Conservation (phyloP, 257 asterid species). For the Misopates orontium region DNA sequence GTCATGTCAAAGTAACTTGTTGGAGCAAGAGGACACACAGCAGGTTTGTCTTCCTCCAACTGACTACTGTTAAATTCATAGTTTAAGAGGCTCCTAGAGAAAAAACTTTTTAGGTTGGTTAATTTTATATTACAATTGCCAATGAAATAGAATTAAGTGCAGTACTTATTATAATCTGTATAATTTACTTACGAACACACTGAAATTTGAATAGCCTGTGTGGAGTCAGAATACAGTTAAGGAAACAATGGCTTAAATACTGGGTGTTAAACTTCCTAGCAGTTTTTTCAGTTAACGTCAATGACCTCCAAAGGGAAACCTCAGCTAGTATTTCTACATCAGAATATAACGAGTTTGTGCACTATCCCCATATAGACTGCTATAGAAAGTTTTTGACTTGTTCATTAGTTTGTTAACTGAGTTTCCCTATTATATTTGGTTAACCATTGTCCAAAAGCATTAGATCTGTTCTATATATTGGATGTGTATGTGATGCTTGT, state of each 20-base stretch:
- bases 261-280: no score
- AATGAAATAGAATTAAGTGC: conserved; percentile 1
- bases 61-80: conserved; percentile 10
- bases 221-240: no score
- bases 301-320: no score
- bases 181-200: no score
- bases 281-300: no score
- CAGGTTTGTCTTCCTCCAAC: conserved; percentile 58
- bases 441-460: conserved; percentile 14
- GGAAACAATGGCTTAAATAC: no score
- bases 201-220: no score
- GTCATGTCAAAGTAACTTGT: conserved; percentile 65
- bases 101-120: conserved; percentile 4
- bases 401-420: background rate
- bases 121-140: no score
- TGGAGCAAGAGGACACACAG: conserved; percentile 72
- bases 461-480: conserved; percentile 17
- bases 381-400: background rate
- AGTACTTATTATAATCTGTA: no score
- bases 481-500: conserved; percentile 10
- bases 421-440: conserved; percentile 3
- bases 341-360: no score
- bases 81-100: conserved; percentile 8
- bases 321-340: no score
- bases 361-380: no score